These are phyloP conservation scores for Cryptococcus jaspeensis DNA, from an alignment of 1,284 basidiomycete genomes.

Conservation along the genomic window DNA sequence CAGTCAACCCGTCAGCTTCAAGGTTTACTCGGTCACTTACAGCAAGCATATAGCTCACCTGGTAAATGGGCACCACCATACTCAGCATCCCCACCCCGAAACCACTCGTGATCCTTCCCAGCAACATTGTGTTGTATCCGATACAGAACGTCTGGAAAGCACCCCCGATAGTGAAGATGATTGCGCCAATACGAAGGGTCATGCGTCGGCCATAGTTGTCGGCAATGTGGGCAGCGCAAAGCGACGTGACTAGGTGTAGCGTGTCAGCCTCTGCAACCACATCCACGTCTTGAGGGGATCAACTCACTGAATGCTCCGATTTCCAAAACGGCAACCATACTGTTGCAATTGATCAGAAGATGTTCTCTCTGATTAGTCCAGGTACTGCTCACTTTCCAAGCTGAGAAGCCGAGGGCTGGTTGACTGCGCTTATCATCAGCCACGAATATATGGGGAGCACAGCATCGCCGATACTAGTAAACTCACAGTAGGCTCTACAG, in stretches of 20 bases:
- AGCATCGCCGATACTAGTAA: neutral
- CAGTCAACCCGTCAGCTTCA: too few species aligned
- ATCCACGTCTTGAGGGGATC: neutral
- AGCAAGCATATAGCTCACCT: conserved; percentile 21
- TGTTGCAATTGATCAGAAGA: conserved; percentile 53
- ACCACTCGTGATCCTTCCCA: conserved; percentile 83
- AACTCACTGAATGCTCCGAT: conserved; percentile 82
- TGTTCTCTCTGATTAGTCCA: conserved; percentile 53
- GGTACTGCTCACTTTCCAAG: conserved; percentile 50
- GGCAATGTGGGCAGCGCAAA: conserved; percentile 83
- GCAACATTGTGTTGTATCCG: conserved; percentile 81
- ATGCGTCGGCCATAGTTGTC: conserved; percentile 84
- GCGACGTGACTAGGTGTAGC: conserved; percentile 68
- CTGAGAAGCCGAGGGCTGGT: conserved; percentile 64
- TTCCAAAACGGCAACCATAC: conserved; percentile 90
- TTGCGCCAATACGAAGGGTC: conserved; percentile 81
- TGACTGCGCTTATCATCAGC: conserved; percentile 50
- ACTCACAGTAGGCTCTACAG: conserved; percentile 34
- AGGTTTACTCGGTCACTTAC: neutral
- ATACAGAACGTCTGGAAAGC: conserved; percentile 82
- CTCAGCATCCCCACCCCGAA: conserved; percentile 92
- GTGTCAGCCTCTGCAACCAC: conserved; percentile 2
- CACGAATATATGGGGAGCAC: neutral
- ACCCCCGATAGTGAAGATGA: conserved; percentile 85
- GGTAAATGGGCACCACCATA: conserved; percentile 96